Evolutionary conservation across 495 filamentous ascomycete species (phyloP).

Genomic region (Penicillium daleae): DNA sequence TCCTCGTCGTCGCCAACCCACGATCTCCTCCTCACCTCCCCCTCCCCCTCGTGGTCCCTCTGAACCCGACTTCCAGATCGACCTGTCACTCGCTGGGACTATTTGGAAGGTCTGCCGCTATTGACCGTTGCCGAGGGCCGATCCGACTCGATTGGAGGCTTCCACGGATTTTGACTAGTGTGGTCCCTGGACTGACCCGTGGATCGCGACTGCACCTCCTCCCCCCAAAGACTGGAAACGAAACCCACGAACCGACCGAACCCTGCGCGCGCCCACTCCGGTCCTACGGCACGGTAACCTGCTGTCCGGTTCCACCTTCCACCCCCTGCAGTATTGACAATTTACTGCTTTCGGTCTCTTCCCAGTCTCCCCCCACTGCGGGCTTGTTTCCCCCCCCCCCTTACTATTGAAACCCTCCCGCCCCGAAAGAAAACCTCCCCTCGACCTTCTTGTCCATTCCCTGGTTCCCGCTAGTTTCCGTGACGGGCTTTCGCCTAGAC

Average conservation of each 20-base stretch:
- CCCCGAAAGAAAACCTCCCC: constrained; percentile 7
- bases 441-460: constrained; percentile 1
- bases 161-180: constrained; percentile 28
- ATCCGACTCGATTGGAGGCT: background rate
- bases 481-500: constrained; percentile 18
- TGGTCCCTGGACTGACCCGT: constrained; percentile 23
- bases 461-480: constrained; percentile 2
- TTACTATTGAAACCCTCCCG: constrained; percentile 13
- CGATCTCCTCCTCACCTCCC: background rate
- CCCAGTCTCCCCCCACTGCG: constrained; percentile 24
- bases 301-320: constrained; percentile 14
- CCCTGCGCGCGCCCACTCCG: no score
- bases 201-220: constrained; percentile 20
- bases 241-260: constrained; percentile 4
- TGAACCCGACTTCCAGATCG: background rate
- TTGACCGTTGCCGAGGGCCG: background rate
- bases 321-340: constrained; percentile 41
- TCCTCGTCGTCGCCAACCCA: constrained; percentile 18
- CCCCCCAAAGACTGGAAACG: constrained; percentile 3
- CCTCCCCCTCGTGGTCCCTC: background rate
- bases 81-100: background rate
- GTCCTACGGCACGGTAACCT: background rate
- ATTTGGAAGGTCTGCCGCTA: background rate
- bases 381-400: constrained; percentile 20
- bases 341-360: constrained; percentile 39